phyloP scores from a whole-genome alignment of 208 protist species.

The Leishmania major region DNA sequence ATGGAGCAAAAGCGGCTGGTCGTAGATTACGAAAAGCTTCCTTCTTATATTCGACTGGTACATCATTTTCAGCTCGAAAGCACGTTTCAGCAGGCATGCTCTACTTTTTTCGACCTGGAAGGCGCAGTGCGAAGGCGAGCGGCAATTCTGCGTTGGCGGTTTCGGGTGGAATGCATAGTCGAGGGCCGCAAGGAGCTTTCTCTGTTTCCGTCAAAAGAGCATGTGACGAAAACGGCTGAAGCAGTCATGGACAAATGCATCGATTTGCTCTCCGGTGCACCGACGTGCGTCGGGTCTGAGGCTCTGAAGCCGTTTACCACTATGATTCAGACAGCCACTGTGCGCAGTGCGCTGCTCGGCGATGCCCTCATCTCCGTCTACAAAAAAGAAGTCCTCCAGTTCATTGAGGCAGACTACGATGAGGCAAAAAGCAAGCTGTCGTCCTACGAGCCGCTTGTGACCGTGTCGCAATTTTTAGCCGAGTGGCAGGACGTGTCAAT shows the following conservation, averaged over 20 bases:
- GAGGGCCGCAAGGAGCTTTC: constrained; percentile 35
- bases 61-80: constrained; percentile 83
- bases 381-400: constrained; percentile 19
- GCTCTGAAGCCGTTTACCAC: constrained; percentile 12
- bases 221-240: constrained; percentile 36
- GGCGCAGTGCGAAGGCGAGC: constrained; percentile 37
- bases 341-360: constrained; percentile 11
- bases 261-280: constrained; percentile 23
- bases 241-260: constrained; percentile 47
- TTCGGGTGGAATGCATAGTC: constrained; percentile 72
- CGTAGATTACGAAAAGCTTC: constrained; percentile 83
- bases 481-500: constrained; percentile 40
- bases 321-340: constrained; percentile 9
- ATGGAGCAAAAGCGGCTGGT: constrained; percentile 78
- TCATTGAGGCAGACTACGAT: constrained; percentile 42
- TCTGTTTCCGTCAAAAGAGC: constrained; percentile 53
- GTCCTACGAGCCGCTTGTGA: constrained; percentile 37
- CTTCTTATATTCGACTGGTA: constrained; percentile 70
- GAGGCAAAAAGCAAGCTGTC: constrained; percentile 34
- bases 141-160: constrained; percentile 57
- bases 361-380: constrained; percentile 35
- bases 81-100: constrained; percentile 67
- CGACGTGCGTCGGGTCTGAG: constrained; percentile 32
- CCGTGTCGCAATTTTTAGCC: constrained; percentile 36
- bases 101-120: constrained; percentile 60